A percentile compares a stretch with the other conserved stretches of the same genome.
These are phyloP conservation scores for Pythium myriotylum DNA, from an alignment of 352 stramenopile genomes.

Conservation along the genomic window DNA sequence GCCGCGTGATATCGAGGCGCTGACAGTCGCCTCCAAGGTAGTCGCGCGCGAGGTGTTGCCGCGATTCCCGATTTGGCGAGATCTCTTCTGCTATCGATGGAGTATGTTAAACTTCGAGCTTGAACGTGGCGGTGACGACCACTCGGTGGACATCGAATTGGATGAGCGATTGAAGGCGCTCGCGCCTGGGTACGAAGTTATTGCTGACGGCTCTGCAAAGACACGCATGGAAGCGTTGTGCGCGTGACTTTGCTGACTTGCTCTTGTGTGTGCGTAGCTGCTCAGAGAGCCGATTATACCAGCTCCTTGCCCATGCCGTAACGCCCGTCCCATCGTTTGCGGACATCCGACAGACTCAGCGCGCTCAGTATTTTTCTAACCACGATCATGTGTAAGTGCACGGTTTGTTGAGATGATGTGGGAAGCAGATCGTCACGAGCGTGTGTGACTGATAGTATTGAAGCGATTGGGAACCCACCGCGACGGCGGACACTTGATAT, in stretches of 20 bases:
- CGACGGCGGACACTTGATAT: constrained; percentile 45
- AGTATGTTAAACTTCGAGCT: constrained; percentile 63
- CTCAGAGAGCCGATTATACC: constrained; percentile 65
- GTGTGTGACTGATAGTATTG: constrained; percentile 14
- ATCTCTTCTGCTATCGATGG: constrained; percentile 63
- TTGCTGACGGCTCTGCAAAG: constrained; percentile 6
- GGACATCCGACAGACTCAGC: constrained; percentile 54
- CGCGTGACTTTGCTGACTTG: constrained; percentile 2
- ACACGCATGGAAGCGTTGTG: constrained; percentile 9
- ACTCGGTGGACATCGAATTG: constrained; percentile 23
- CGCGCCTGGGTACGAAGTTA: constrained; percentile 46
- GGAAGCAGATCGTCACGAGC: not conserved
- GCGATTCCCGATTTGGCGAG: constrained; percentile 63
- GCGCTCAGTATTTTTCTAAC: constrained; percentile 39
- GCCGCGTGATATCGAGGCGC: constrained; percentile 57
- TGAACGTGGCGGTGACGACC: constrained; percentile 30
- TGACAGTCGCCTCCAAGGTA: constrained; percentile 48
- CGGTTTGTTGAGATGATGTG: not conserved
- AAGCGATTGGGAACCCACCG: constrained; percentile 15
- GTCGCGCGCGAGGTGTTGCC: constrained; percentile 52
- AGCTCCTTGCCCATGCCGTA: constrained; percentile 70
- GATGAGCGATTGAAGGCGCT: constrained; percentile 39
- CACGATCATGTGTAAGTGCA: constrained; percentile 48
- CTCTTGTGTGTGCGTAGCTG: constrained; percentile 35
- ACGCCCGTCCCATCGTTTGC: constrained; percentile 64